Conservation (phyloP, 306 rosid genomes). For the Trichosanthes truncata region DNA sequence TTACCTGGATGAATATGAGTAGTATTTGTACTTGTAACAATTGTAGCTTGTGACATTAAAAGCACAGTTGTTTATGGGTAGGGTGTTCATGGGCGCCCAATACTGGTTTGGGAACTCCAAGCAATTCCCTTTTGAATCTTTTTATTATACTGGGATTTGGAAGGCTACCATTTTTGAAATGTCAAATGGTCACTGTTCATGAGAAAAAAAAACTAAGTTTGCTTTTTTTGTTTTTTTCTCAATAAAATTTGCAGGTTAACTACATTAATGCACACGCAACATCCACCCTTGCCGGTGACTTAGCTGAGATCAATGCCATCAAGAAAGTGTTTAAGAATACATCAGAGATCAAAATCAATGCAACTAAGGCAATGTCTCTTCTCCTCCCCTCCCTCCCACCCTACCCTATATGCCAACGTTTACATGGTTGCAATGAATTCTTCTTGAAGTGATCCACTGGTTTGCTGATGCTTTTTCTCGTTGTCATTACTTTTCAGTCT, state of each 20-base stretch:
- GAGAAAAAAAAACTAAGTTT: not conserved
- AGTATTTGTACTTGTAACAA: not conserved
- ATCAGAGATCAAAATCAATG: slow-evolving; percentile 81
- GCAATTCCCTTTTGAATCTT: not conserved
- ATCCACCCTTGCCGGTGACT: slow-evolving; percentile 91
- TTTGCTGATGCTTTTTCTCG: slow-evolving; percentile 10
- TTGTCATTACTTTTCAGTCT: slow-evolving; percentile 49
- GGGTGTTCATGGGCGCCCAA: slow-evolving; percentile 2
- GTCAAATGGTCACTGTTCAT: not conserved
- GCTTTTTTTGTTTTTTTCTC: not conserved
- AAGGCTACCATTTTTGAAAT: not conserved
- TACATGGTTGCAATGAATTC: not conserved
- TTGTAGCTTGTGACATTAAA: not conserved
- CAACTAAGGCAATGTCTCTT: slow-evolving; percentile 70
- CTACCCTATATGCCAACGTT: not conserved
- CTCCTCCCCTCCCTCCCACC: slow-evolving; percentile 10
- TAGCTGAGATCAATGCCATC: slow-evolving; percentile 94
- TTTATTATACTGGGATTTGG: not conserved
- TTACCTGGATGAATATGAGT: not conserved
- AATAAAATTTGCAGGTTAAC: slow-evolving; percentile 51
- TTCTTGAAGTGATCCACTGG: not conserved
- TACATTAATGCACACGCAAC: slow-evolving; percentile 99
- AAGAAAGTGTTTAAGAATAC: slow-evolving; percentile 91
- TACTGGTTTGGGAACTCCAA: not conserved
- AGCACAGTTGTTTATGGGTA: not conserved